Conservation (phyloP, 2,329 filamentous ascomycete genomes). For the Fusarium tanahbumbuense region DNA sequence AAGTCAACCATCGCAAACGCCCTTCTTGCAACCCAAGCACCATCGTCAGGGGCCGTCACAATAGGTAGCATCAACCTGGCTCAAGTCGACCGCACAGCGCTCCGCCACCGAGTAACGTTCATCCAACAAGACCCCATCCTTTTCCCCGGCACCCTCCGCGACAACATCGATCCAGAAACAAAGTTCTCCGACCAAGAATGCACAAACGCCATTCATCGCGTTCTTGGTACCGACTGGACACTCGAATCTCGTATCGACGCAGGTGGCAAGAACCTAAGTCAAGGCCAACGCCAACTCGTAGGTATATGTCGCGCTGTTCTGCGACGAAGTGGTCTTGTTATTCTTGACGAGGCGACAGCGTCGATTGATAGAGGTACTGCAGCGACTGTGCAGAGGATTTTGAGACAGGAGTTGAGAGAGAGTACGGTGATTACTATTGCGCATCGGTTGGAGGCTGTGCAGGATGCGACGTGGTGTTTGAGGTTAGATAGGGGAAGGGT, state of each 20-base stretch:
- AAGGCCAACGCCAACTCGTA: conserved; percentile 72
- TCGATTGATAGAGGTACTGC: conserved; percentile 71
- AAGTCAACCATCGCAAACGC: conserved; percentile 81
- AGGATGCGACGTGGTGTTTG: conserved; percentile 67
- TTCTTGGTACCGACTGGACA: conserved; percentile 64
- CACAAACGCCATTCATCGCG: conserved; percentile 65
- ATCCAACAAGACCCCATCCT: conserved; percentile 73
- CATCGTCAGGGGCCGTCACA: conserved; percentile 61
- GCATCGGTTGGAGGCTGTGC: conserved; percentile 72
- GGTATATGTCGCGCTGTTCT: conserved; percentile 70
- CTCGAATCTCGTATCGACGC: conserved; percentile 66
- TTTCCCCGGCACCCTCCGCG: conserved; percentile 68
- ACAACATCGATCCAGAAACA: conserved; percentile 76
- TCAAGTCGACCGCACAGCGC: conserved; percentile 63
- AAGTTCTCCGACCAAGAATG: conserved; percentile 67
- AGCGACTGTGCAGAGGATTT: conserved; percentile 66
- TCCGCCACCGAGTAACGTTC: conserved; percentile 69
- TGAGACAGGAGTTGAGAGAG: conserved; percentile 64
- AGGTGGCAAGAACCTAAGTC: conserved; percentile 71
- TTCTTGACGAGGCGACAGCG: conserved; percentile 74
- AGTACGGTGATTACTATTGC: conserved; percentile 75
- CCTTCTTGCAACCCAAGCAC: conserved; percentile 66
- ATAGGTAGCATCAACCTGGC: conserved; percentile 67
- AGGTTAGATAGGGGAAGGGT: conserved; percentile 64
- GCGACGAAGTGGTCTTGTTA: conserved; percentile 69